These are phyloP conservation scores for Entophlyctis helioformis DNA, from an alignment of 192 early-diverging fungal species.

Conservation along the genomic window DNA sequence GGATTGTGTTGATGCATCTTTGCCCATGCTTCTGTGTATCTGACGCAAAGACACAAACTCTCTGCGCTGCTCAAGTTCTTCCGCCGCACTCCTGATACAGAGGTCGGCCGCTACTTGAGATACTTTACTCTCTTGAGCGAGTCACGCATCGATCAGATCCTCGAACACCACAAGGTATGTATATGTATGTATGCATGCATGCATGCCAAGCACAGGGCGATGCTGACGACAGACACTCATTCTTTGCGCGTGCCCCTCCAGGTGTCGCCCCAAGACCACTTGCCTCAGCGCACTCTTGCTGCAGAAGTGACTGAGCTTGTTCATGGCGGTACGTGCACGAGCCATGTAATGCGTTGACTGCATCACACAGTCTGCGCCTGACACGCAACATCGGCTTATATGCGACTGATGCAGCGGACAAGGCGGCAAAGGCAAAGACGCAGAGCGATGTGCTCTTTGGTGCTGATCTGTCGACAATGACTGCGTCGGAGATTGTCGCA, in stretches of 20 bases:
- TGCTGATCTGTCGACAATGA: too few species aligned
- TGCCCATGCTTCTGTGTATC: not conserved
- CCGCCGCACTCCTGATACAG: slow-evolving; percentile 66
- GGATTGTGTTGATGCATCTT: not conserved
- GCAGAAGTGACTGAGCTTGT: slow-evolving; percentile 80
- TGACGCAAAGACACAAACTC: not conserved
- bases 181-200: not conserved
- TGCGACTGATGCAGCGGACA: not conserved
- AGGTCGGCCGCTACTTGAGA: slow-evolving; percentile 60
- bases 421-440: not conserved
- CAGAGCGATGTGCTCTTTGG: too few species aligned
- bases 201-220: not conserved
- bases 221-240: not conserved
- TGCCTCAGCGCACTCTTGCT: slow-evolving; percentile 67
- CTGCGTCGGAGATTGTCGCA: too few species aligned
- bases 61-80: slow-evolving; percentile 50
- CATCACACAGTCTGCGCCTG: too few species aligned
- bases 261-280: slow-evolving; percentile 50
- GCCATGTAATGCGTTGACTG: too few species aligned
- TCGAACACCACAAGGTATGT: slow-evolving; percentile 53
- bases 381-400: not conserved
- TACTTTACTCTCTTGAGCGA: slow-evolving; percentile 72
- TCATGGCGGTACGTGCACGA: slow-evolving; percentile 53
- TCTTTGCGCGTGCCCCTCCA: slow-evolving; percentile 2
- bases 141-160: slow-evolving; percentile 42